Conservation (phyloP, 2,329 filamentous ascomycete species). For the Alternaria longipes region DNA sequence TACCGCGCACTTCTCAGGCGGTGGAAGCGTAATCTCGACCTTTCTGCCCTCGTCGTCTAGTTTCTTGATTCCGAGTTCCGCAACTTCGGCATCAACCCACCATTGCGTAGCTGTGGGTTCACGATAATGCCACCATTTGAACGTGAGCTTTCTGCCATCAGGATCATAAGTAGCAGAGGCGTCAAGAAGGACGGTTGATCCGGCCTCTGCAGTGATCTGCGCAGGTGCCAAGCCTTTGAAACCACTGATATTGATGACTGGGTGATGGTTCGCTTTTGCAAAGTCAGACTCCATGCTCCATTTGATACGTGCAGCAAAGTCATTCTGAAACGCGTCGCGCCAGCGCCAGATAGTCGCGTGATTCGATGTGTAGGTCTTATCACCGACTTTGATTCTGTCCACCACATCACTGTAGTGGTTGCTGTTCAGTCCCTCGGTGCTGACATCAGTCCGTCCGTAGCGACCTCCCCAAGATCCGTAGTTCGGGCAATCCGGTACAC, state of each 20-base stretch:
- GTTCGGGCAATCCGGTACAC: constrained; percentile 57
- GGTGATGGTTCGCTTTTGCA: constrained; percentile 57
- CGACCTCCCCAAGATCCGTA: constrained; percentile 63
- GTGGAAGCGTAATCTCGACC: constrained; percentile 53
- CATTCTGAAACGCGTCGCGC: constrained; percentile 62
- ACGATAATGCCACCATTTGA: constrained; percentile 62
- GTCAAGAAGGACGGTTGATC: constrained; percentile 55
- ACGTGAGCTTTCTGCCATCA: constrained; percentile 55
- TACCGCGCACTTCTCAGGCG: constrained; percentile 54
- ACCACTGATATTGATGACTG: constrained; percentile 57
- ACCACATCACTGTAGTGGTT: constrained; percentile 53
- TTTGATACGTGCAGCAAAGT: constrained; percentile 60
- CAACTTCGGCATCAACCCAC: constrained; percentile 53
- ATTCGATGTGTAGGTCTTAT: constrained; percentile 51
- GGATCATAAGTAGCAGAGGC: constrained; percentile 60
- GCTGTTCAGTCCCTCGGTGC: constrained; percentile 45
- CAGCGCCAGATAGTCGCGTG: constrained; percentile 65
- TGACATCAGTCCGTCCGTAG: constrained; percentile 50
- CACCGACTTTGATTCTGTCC: constrained; percentile 49
- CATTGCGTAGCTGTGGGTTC: constrained; percentile 57
- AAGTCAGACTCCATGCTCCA: constrained; percentile 55
- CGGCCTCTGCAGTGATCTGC: constrained; percentile 54
- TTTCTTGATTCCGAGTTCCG: constrained; percentile 49
- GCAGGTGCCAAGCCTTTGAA: constrained; percentile 51
- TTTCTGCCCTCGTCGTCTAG: constrained; percentile 41